A percentile compares a stretch with the other conserved stretches of the same genome.
These are phyloP conservation scores for Xylariaceae sp. DNA, from an alignment of 2,329 filamentous ascomycete species.

Conservation along the genomic window DNA sequence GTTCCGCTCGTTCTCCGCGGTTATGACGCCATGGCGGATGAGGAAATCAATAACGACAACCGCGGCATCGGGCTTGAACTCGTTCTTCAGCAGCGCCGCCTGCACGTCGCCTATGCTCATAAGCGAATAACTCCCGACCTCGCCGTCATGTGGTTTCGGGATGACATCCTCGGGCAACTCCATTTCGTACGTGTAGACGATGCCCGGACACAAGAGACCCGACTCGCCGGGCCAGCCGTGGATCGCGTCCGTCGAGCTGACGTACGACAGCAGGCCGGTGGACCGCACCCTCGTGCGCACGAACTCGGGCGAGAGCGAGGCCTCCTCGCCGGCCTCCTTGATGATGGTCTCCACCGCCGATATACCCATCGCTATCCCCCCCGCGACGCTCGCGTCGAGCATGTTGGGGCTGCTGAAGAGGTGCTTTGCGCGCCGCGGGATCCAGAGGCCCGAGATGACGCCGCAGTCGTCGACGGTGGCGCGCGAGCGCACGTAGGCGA, in stretches of 20 bases:
- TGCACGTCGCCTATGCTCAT: slow-evolving; percentile 68
- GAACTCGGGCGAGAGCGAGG: slow-evolving; percentile 66
- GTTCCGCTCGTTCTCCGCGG: slow-evolving; percentile 72
- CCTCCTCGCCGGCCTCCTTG: slow-evolving; percentile 75
- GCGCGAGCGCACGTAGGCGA: slow-evolving; percentile 53
- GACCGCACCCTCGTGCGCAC: slow-evolving; percentile 60
- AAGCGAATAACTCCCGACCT: slow-evolving; percentile 78
- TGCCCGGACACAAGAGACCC: slow-evolving; percentile 48
- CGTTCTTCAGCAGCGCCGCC: slow-evolving; percentile 65
- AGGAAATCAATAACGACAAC: slow-evolving; percentile 83
- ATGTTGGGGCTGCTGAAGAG: slow-evolving; percentile 75
- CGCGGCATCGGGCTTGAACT: slow-evolving; percentile 88
- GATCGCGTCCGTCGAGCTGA: slow-evolving; percentile 63
- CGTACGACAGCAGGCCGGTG: slow-evolving; percentile 70
- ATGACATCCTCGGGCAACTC: slow-evolving; percentile 65
- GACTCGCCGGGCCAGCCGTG: slow-evolving; percentile 68
- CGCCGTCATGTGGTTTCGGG: slow-evolving; percentile 74
- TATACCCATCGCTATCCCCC: slow-evolving; percentile 71
- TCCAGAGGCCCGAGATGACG: slow-evolving; percentile 67
- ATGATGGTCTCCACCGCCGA: slow-evolving; percentile 70
- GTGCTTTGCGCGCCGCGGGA: slow-evolving; percentile 66
- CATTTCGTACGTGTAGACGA: slow-evolving; percentile 76
- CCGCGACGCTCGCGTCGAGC: slow-evolving; percentile 79
- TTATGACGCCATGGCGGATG: slow-evolving; percentile 76
- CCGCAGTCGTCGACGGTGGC: slow-evolving; percentile 42